Evolutionary conservation across 495 filamentous ascomycete genomes (phyloP).

Genomic region (Penicillium canariense): DNA sequence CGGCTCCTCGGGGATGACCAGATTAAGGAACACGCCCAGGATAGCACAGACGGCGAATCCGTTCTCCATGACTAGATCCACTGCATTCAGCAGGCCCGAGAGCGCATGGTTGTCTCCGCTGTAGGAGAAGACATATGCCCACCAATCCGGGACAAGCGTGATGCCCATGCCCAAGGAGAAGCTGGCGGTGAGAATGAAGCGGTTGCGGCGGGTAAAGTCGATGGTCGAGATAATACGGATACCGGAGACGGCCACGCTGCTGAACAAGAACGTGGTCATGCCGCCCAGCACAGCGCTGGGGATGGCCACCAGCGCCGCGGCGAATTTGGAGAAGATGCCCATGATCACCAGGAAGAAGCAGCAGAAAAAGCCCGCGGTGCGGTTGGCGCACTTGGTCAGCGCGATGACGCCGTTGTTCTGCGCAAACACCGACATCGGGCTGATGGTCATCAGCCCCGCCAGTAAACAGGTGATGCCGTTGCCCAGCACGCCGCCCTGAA

Average conservation of each 20-base stretch:
- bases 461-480: constrained; percentile 83
- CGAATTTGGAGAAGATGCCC: constrained; percentile 91
- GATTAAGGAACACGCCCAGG: constrained; percentile 68
- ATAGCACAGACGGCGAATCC: constrained; percentile 64
- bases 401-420: constrained; percentile 96
- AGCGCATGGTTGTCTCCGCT: constrained; percentile 66
- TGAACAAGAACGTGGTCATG: constrained; percentile 93
- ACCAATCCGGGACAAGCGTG: constrained; percentile 78
- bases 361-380: constrained; percentile 73
- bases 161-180: constrained; percentile 77
- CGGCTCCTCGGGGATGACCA: constrained; percentile 69
- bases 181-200: constrained; percentile 81
- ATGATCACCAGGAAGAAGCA: constrained; percentile 84
- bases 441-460: constrained; percentile 80
- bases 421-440: constrained; percentile 75
- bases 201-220: constrained; percentile 78
- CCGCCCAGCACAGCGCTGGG: constrained; percentile 79
- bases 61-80: constrained; percentile 77
- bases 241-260: constrained; percentile 79
- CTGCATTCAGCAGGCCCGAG: constrained; percentile 78
- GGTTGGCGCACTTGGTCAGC: constrained; percentile 83
- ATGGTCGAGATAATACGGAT: constrained; percentile 78
- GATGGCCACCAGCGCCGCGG: constrained; percentile 82
- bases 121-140: constrained; percentile 73
- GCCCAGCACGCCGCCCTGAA: constrained; percentile 76